Evolutionary conservation across 164 flowering plant genomes (phyloP).

Genomic region (Saururus chinensis): DNA sequence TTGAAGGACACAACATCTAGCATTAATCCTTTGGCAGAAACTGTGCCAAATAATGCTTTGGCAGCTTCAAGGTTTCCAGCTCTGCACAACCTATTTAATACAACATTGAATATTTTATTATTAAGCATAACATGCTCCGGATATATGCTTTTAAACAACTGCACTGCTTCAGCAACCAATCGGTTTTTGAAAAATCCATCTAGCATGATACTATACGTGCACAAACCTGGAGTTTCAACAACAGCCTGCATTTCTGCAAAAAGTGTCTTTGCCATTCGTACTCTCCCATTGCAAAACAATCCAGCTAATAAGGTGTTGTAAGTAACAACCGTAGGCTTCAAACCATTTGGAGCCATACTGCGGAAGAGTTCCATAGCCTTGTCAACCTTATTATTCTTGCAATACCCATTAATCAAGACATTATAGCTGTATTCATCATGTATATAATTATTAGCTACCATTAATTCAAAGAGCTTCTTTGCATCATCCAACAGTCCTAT

Average conservation of each 20-base stretch:
- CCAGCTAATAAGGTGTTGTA: conserved; percentile 28
- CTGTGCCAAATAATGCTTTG: not conserved
- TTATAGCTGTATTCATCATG: too few relatives aligned
- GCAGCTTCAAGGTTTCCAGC: conserved; percentile 4
- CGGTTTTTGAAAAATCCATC: not conserved
- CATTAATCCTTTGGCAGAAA: conserved; percentile 1
- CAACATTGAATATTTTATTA: not conserved
- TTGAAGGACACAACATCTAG: conserved; percentile 6
- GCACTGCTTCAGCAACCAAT: not conserved
- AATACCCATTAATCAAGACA: too few relatives aligned
- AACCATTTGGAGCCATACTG: conserved; percentile 12
- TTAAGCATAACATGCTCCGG: not conserved
- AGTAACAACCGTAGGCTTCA: conserved; percentile 27
- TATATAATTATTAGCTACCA: conserved; percentile 21
- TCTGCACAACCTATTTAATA: conserved; percentile 1
- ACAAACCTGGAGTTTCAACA: conserved; percentile 2
- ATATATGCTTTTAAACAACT: not conserved
- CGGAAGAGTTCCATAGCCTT: too few relatives aligned
- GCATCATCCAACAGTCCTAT: conserved; percentile 21
- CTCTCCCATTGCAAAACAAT: conserved; percentile 27
- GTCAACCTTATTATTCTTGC: too few relatives aligned
- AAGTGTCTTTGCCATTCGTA: conserved; percentile 25
- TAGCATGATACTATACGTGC: not conserved
- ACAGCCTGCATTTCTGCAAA: conserved; percentile 27
- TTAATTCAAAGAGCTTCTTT: conserved; percentile 19